phyloP scores from a whole-genome alignment of 164 flowering plant genomes.

The Piper longum region DNA sequence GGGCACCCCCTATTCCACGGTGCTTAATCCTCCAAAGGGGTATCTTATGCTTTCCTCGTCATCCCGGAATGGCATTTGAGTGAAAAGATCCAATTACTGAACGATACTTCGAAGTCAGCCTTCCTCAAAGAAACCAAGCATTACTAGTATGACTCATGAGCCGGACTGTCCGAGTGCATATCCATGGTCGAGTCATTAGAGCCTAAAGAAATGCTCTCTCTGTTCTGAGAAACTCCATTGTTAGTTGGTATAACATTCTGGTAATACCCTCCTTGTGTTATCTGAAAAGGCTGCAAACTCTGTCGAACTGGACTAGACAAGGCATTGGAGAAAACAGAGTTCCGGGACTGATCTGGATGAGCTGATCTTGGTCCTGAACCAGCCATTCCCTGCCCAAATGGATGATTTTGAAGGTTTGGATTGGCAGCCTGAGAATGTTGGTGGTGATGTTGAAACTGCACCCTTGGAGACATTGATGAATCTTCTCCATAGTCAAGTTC shows the following conservation, averaged over 20 bases:
- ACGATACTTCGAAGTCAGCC: too few relatives aligned
- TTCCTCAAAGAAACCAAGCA: too few relatives aligned
- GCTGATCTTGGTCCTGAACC: constrained; percentile 28
- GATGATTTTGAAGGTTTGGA: constrained; percentile 18
- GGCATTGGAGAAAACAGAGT: constrained; percentile 50
- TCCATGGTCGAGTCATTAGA: constrained; percentile 45
- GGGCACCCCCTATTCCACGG: too few relatives aligned
- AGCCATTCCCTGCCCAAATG: constrained; percentile 22
- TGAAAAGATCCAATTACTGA: too few relatives aligned
- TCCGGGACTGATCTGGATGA: constrained; percentile 41
- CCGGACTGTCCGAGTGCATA: constrained; percentile 55
- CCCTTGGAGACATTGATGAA: constrained; percentile 43
- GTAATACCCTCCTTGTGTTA: constrained; percentile 30
- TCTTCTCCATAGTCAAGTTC: constrained; percentile 55
- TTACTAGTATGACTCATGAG: constrained; percentile 26
- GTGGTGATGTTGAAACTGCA: constrained; percentile 30
- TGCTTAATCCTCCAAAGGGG: too few relatives aligned
- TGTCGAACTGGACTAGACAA: constrained; percentile 47
- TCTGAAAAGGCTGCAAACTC: constrained; percentile 41
- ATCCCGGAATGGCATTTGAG: too few relatives aligned
- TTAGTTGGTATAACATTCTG: constrained; percentile 20
- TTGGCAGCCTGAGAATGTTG: constrained; percentile 14
- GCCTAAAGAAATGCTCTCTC: constrained; percentile 33
- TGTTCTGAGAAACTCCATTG: constrained; percentile 25
- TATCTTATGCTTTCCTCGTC: too few relatives aligned